Conservation (phyloP, 129 eudicot genomes). For the Sambucus nigra region DNA sequence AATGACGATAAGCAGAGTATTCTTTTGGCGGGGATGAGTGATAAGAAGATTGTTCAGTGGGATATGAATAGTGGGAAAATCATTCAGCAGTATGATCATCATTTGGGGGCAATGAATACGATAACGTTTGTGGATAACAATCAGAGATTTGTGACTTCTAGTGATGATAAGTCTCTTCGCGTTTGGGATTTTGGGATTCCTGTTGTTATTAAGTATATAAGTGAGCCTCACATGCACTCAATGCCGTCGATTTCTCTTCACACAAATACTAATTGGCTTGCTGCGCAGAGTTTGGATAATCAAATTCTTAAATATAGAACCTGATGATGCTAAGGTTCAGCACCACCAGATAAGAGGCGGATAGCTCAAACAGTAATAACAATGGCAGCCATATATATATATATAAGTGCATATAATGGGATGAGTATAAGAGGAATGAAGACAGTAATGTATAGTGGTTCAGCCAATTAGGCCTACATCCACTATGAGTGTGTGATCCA, state of each 20-base stretch:
- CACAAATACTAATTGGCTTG: conserved; percentile 90
- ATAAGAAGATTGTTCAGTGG: conserved; percentile 99
- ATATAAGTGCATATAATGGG: too few species aligned
- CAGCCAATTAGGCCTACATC: too few species aligned
- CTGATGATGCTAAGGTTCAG: too few species aligned
- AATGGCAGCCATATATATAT: too few species aligned
- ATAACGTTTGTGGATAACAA: conserved; percentile 92
- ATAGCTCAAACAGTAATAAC: too few species aligned
- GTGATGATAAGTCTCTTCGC: conserved; percentile 92
- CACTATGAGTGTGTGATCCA: too few species aligned
- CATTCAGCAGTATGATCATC: conserved; percentile 98
- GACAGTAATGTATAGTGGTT: too few species aligned
- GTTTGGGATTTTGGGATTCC: conserved; percentile 98
- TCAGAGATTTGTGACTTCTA: conserved; percentile 88
- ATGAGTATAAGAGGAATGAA: too few species aligned
- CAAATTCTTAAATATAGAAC: conserved; percentile 89
- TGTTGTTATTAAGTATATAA: conserved; percentile 91
- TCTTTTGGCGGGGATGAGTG: conserved; percentile 93
- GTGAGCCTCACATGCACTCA: conserved; percentile 99
- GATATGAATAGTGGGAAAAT: conserved; percentile 77
- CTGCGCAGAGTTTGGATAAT: conserved; percentile 94
- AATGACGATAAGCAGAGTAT: conserved; percentile 98
- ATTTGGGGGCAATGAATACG: conserved; percentile 91
- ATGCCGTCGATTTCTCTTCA: conserved; percentile 92
- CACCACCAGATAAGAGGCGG: too few species aligned